Evolutionary conservation across 2,329 filamentous ascomycete genomes (phyloP).

Genomic region (Cryphonectria radicalis): DNA sequence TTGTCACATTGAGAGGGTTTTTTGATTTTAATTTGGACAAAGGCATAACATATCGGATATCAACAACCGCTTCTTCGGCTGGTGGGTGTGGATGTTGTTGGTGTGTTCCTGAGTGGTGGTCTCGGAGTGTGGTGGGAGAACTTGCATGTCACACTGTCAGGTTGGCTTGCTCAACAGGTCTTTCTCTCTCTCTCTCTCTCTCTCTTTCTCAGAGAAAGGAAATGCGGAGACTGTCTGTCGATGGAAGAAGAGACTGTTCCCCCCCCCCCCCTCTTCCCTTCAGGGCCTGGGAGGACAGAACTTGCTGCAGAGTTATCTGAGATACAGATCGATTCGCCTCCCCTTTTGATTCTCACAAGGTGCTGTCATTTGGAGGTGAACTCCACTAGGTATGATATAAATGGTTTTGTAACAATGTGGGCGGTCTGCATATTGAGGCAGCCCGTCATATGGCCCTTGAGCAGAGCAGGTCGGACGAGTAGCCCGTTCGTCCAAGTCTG

Average conservation of each 20-base stretch:
- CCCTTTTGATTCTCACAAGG: background rate
- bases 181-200: no score
- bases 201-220: background rate
- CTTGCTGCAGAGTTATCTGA: background rate
- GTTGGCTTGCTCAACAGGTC: background rate
- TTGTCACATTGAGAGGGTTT: background rate
- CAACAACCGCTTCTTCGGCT: background rate
- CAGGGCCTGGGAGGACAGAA: background rate
- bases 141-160: background rate
- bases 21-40: background rate
- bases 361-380: background rate
- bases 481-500: background rate
- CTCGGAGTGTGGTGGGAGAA: no score
- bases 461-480: background rate
- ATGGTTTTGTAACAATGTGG: no score
- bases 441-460: no score
- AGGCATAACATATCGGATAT: constrained; percentile 3
- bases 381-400: no score
- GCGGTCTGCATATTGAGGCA: no score
- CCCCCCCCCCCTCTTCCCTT: no score
- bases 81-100: background rate
- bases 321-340: background rate
- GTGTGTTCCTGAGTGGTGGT: background rate
- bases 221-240: background rate
- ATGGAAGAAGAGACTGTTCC: background rate